Evolutionary conservation across 805 yeast species (phyloP).

Genomic region (Cyberlindnera saturnus): DNA sequence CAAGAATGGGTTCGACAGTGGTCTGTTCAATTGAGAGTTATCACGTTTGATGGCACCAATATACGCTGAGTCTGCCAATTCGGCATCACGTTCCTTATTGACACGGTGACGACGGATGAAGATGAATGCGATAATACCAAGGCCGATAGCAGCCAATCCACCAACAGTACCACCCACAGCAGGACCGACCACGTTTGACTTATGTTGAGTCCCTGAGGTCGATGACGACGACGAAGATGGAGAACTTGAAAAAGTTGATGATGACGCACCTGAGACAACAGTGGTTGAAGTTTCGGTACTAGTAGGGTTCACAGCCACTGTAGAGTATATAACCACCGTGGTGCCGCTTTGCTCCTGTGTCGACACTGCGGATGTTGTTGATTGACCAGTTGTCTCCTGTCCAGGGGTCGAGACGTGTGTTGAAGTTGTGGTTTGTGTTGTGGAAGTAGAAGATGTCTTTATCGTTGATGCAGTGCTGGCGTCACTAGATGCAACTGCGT

Average conservation of each 20-base stretch:
- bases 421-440: constrained; percentile 8
- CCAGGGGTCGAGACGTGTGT: constrained; percentile 19
- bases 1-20: constrained; percentile 54
- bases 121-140: constrained; percentile 33
- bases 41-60: constrained; percentile 52
- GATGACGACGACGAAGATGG: constrained; percentile 9
- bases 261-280: constrained; percentile 11
- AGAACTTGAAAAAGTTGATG: constrained; percentile 23
- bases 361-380: constrained; percentile 22
- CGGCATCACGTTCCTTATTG: constrained; percentile 33
- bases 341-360: constrained; percentile 13
- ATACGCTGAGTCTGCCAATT: constrained; percentile 50
- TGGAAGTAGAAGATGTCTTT: constrained; percentile 13
- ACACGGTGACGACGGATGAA: constrained; percentile 34
- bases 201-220: constrained; percentile 1
- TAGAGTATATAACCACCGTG: constrained; percentile 18
- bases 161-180: constrained; percentile 62
- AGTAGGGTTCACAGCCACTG: constrained; percentile 15
- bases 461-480: constrained; percentile 1
- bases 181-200: constrained; percentile 37
- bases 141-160: constrained; percentile 41
- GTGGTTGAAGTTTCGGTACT: constrained; percentile 9
- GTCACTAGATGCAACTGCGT: constrained; percentile 5
- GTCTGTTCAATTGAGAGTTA: constrained; percentile 26
- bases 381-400: constrained; percentile 16